Evolutionary conservation across 768 basidiomycete species (phyloP).

Genomic region (Phlebiopsis gigantea): DNA sequence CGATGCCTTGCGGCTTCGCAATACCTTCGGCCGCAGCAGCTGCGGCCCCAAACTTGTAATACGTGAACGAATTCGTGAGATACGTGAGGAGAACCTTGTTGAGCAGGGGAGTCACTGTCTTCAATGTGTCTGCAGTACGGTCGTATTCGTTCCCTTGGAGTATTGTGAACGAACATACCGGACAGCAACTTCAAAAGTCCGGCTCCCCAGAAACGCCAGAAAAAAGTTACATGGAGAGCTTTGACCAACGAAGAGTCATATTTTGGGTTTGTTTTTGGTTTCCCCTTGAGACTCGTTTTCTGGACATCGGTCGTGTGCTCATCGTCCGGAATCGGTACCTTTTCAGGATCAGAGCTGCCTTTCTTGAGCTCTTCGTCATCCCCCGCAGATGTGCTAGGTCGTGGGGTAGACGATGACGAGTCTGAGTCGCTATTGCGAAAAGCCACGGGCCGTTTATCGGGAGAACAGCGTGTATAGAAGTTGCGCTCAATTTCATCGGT

Average conservation of each 20-base stretch:
- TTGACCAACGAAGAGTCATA: conserved; percentile 47
- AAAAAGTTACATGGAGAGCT: conserved; percentile 44
- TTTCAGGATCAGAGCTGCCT: not conserved
- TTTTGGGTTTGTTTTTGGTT: conserved; percentile 5
- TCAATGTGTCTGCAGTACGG: conserved; percentile 37
- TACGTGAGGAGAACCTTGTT: conserved; percentile 57
- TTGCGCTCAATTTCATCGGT: conserved; percentile 38
- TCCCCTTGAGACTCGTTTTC: conserved; percentile 1
- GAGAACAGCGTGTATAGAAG: conserved; percentile 47
- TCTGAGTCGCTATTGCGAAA: not conserved
- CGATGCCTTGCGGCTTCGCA: conserved; percentile 41
- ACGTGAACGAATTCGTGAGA: conserved; percentile 45
- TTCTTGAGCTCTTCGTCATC: conserved; percentile 5
- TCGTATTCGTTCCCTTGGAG: not conserved
- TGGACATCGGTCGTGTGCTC: not conserved
- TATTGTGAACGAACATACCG: conserved; percentile 18
- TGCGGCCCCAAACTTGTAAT: conserved; percentile 30
- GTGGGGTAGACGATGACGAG: not conserved
- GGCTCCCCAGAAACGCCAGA: conserved; percentile 39
- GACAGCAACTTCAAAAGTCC: conserved; percentile 43
- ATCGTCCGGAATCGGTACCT: not conserved
- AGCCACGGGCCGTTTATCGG: conserved; percentile 36
- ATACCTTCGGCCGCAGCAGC: conserved; percentile 32
- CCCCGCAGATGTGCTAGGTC: not conserved
- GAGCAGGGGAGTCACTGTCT: conserved; percentile 51